Base-by-base conservation (phyloP, 139 green algal genomes). In the Zygnema cylindricum region DNA sequence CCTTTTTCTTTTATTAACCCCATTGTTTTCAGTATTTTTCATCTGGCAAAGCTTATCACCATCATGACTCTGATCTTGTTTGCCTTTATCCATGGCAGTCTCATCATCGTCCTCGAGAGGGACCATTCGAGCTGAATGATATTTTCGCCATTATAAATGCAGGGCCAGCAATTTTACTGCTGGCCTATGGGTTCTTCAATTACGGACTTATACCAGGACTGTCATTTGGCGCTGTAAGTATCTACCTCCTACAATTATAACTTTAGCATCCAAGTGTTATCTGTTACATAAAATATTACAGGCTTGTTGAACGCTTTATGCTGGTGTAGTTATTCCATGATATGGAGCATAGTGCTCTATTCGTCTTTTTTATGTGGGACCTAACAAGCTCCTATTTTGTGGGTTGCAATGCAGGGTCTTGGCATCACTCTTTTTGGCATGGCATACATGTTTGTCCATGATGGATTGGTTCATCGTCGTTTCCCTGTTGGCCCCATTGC, bases 371-470 rank as follows among this genome's bases (percentile, higher is more conserved):
- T n/a, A n/a, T n/a, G n/a, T n/a, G n/a, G n/a, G n/a, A n/a, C n/a
- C n/a, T n/a, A n/a, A n/a, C n/a, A n/a, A n/a, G n/a, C n/a, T n/a
- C n/a, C n/a, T n/a, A n/a, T n/a, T n/a, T n/a, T n/a, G n/a, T n/a
- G n/a, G n/a, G n/a, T n/a, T n/a, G n/a, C n/a, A n/a, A n/a, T n/a
- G n/a, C 87, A 91, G 22, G 97, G 97, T 0, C 92, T 99, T 55
- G 97, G 97, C 90, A 99, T 99, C 93, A 98, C 96, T 0, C 88
- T 98, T 0, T 99, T 98, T 82, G 97, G 97, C 71, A 98, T 98
- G 69, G 93, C 89, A 25, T 99, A 99, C 94, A 98, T 99, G 96
- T 99, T 99, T 93, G 94, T 99, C 30, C 97, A 99, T 90, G 97
- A 99, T 88, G 97, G 97, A 42, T 88, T 99, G 25, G 96, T 99